phyloP scores from a whole-genome alignment of 495 filamentous ascomycete species.

The Melanomma pulvis-pyrius region DNA sequence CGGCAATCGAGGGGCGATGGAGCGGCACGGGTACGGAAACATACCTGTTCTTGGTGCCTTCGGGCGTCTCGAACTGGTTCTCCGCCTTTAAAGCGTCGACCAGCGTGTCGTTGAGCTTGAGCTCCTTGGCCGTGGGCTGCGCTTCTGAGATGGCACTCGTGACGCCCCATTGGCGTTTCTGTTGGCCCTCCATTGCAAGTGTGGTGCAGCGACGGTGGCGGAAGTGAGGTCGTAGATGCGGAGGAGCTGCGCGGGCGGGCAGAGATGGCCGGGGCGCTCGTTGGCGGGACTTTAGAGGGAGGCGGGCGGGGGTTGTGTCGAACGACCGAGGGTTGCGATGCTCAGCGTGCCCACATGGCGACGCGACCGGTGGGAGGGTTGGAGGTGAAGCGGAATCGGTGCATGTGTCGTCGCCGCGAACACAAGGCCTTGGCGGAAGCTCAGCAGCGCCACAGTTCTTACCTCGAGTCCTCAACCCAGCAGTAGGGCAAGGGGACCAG shows the following conservation, averaged over 20 bases:
- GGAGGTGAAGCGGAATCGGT: background rate
- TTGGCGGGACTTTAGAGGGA: background rate
- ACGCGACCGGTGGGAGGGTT: conserved; percentile 1
- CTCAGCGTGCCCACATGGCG: conserved; percentile 6
- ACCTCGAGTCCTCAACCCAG: background rate
- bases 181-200: conserved; percentile 26
- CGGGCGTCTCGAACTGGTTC: conserved; percentile 82
- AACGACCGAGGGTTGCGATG: background rate
- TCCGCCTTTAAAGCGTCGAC: conserved; percentile 80
- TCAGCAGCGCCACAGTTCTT: background rate
- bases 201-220: background rate
- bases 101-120: conserved; percentile 72
- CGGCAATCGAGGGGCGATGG: background rate
- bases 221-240: background rate
- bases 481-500: background rate
- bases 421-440: background rate
- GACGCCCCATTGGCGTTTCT: conserved; percentile 62
- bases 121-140: conserved; percentile 74
- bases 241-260: background rate
- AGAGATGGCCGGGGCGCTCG: background rate
- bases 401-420: background rate
- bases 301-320: background rate
- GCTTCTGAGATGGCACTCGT: conserved; percentile 80
- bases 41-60: conserved; percentile 80
- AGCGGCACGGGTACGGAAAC: conserved; percentile 21